phyloP scores from a whole-genome alignment of 2,329 filamentous ascomycete species.

The Ophiostoma himal-ulmi region DNA sequence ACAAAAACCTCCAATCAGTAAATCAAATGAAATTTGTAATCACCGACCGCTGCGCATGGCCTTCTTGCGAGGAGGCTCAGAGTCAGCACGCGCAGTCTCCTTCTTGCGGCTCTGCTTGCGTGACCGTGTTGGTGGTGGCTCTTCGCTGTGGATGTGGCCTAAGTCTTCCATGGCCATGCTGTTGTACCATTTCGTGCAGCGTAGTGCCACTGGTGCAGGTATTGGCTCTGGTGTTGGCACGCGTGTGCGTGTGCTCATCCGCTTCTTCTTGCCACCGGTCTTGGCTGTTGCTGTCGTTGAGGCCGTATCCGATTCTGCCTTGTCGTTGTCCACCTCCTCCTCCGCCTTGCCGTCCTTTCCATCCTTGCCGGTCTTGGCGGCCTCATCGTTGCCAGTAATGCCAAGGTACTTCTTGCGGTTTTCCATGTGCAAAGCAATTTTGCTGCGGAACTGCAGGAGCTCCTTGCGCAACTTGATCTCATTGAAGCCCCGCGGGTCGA shows the following conservation, averaged over 20 bases:
- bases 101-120: conserved; percentile 50
- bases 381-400: conserved; percentile 37
- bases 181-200: conserved; percentile 52
- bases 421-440: conserved; percentile 73
- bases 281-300: conserved; percentile 1
- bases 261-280: conserved; percentile 40
- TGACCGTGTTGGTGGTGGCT: conserved; percentile 47
- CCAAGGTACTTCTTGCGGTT: conserved; percentile 68
- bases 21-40: background rate
- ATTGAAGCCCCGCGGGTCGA: conserved; percentile 79
- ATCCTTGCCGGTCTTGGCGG: background rate
- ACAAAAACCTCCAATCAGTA: background rate
- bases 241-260: conserved; percentile 42
- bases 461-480: conserved; percentile 87
- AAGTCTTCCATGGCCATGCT: conserved; percentile 52
- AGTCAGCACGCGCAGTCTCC: conserved; percentile 29
- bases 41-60: conserved; percentile 18
- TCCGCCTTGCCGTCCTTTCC: background rate
- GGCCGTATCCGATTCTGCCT: background rate
- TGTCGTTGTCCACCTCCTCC: conserved; percentile 27
- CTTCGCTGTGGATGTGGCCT: conserved; percentile 52
- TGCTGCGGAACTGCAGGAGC: conserved; percentile 66
- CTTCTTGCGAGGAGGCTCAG: conserved; percentile 29
- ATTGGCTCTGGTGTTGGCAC: conserved; percentile 43
- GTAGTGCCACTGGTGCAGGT: conserved; percentile 40